phyloP scores from a whole-genome alignment of 495 filamentous ascomycete genomes.

The Daldinia decipiens region DNA sequence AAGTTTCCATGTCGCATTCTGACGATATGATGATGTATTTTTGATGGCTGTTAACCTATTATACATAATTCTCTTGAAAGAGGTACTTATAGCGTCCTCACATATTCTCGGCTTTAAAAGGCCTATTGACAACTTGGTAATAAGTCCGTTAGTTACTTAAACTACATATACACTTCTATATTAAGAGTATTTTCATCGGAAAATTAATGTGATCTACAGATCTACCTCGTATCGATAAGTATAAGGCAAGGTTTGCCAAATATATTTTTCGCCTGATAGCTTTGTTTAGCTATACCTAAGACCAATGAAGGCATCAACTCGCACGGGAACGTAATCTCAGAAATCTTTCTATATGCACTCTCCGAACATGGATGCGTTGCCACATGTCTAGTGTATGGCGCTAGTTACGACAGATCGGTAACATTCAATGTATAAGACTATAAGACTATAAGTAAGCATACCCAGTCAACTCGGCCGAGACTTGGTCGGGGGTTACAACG shows the following conservation, averaged over 20 bases:
- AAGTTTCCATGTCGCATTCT: conserved; percentile 15
- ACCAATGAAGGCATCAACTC: too few species aligned
- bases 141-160: conserved; percentile 6
- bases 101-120: conserved; percentile 18
- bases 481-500: conserved; percentile 31
- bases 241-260: conserved; percentile 21
- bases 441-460: not conserved
- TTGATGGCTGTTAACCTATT: conserved; percentile 7
- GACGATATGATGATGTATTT: conserved; percentile 33
- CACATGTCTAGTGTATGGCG: too few species aligned
- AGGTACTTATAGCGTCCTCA: not conserved
- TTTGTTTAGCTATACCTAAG: too few species aligned
- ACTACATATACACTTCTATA: not conserved
- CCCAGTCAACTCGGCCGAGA: conserved; percentile 32
- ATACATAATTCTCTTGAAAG: conserved; percentile 13
- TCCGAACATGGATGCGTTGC: too few species aligned
- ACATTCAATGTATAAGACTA: not conserved
- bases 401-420: too few species aligned
- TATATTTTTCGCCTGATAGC: conserved; percentile 25
- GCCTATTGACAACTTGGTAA: conserved; percentile 13
- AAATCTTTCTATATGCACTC: too few species aligned
- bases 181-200: conserved; percentile 3
- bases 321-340: too few species aligned
- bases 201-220: conserved; percentile 36
- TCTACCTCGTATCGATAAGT: conserved; percentile 41